A percentile compares a stretch with the other conserved stretches of the same genome.
These are phyloP conservation scores for Ophiocordyceps unilateralis DNA, from an alignment of 2,329 filamentous ascomycete genomes.

Conservation along the genomic window DNA sequence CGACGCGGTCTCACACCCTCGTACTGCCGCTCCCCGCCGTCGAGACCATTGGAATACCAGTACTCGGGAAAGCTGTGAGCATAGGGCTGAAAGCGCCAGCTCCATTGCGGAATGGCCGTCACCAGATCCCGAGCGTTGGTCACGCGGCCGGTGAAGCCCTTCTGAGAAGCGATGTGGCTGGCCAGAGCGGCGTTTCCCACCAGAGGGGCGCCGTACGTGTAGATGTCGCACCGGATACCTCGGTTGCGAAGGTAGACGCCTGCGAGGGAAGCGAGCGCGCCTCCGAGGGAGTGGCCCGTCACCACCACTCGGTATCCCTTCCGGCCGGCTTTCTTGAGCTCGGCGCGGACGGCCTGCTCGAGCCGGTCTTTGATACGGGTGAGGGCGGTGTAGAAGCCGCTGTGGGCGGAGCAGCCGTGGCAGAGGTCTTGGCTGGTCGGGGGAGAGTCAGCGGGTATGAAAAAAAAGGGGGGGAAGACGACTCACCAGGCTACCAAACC, in stretches of 20 bases:
- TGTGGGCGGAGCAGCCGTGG: slow-evolving; percentile 30
- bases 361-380: slow-evolving; percentile 26
- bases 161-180: slow-evolving; percentile 32
- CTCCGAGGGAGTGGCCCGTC: slow-evolving; percentile 54
- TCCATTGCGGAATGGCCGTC: slow-evolving; percentile 39
- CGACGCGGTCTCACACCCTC: slow-evolving; percentile 1
- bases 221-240: slow-evolving; percentile 33
- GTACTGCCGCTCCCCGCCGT: slow-evolving; percentile 13
- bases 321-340: slow-evolving; percentile 21
- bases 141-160: slow-evolving; percentile 38
- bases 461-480: slow-evolving; percentile 7
- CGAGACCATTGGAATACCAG: slow-evolving; percentile 26
- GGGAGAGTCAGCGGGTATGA: slow-evolving; percentile 1
- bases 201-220: slow-evolving; percentile 50
- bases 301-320: slow-evolving; percentile 29
- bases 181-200: slow-evolving; percentile 33
- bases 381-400: slow-evolving; percentile 42
- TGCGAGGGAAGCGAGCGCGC: slow-evolving; percentile 42
- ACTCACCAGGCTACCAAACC: not conserved
- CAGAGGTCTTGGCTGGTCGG: slow-evolving; percentile 10
- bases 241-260: slow-evolving; percentile 34
- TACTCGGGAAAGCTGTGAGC: slow-evolving; percentile 53
- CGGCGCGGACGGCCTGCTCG: slow-evolving; percentile 23
- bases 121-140: slow-evolving; percentile 53
- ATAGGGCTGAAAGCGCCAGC: slow-evolving; percentile 28